These are phyloP conservation scores for Erysimum cheiranthoides DNA, from an alignment of 345 rosid species.

Conservation along the genomic window DNA sequence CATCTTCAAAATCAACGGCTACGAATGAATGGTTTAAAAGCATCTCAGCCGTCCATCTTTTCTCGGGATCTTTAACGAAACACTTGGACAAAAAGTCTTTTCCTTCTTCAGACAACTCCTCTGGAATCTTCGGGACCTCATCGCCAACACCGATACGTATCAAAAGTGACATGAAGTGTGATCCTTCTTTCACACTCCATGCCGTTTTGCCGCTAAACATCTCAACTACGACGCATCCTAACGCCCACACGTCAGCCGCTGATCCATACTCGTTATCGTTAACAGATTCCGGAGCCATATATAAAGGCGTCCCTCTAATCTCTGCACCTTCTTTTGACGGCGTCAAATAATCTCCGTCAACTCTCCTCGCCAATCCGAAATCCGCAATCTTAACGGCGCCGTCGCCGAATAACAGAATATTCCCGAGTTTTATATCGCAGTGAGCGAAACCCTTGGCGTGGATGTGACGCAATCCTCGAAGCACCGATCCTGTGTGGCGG, in stretches of 20 bases:
- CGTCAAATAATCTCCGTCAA: conserved; percentile 25
- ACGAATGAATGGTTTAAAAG: conserved; percentile 72
- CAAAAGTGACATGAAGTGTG: conserved; percentile 51
- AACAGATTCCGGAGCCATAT: conserved; percentile 83
- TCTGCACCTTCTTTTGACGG: conserved; percentile 33
- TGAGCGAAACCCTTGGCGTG: conserved; percentile 74
- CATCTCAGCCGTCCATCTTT: conserved; percentile 87
- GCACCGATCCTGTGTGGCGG: conserved; percentile 54
- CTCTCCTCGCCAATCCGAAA: conserved; percentile 70
- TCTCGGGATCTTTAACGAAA: conserved; percentile 58
- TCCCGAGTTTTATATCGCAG: conserved; percentile 68
- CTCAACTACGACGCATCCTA: conserved; percentile 80
- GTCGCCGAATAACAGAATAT: conserved; percentile 57
- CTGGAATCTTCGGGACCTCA: conserved; percentile 64
- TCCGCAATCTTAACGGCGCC: conserved; percentile 66
- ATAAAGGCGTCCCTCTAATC: conserved; percentile 77
- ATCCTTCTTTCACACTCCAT: conserved; percentile 52
- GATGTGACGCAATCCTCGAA: conserved; percentile 62
- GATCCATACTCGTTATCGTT: conserved; percentile 60
- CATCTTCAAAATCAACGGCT: conserved; percentile 31
- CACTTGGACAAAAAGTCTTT: conserved; percentile 71
- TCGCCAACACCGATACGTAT: conserved; percentile 60
- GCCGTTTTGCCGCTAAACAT: conserved; percentile 75
- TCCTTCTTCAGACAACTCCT: conserved; percentile 64
- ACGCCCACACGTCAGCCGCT: conserved; percentile 82